These are phyloP conservation scores for Diaporthe citrichinensis DNA, from an alignment of 2,329 filamentous ascomycete genomes.

Conservation along the genomic window DNA sequence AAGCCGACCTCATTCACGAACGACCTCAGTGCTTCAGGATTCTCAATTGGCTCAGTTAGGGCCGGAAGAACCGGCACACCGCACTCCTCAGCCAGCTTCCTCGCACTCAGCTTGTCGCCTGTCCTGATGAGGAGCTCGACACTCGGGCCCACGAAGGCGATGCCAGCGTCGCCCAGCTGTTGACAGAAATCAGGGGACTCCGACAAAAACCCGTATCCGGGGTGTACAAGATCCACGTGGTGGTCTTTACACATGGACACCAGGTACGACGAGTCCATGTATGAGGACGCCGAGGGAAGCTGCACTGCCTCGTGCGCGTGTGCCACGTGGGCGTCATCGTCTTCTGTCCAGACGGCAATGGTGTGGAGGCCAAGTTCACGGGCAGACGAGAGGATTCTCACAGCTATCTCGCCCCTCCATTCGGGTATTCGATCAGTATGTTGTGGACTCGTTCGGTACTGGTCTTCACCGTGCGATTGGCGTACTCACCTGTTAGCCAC, in stretches of 20 bases:
- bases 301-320: slow-evolving; percentile 65
- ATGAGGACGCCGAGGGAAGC: slow-evolving; percentile 56
- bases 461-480: neutral
- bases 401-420: slow-evolving; percentile 70
- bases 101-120: slow-evolving; percentile 37
- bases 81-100: slow-evolving; percentile 23
- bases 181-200: slow-evolving; percentile 33
- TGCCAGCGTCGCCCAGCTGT: slow-evolving; percentile 21
- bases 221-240: slow-evolving; percentile 33
- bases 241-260: slow-evolving; percentile 34
- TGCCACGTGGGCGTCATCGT: slow-evolving; percentile 68
- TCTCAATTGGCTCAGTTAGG: neutral
- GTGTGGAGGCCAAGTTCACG: slow-evolving; percentile 71
- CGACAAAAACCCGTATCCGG: slow-evolving; percentile 37
- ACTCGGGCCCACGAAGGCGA: slow-evolving; percentile 33
- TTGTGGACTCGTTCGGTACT: neutral
- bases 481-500: slow-evolving; percentile 33
- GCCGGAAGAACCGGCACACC: slow-evolving; percentile 33
- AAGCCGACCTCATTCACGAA: slow-evolving; percentile 21
- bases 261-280: slow-evolving; percentile 27
- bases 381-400: slow-evolving; percentile 71
- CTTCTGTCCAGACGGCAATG: slow-evolving; percentile 67
- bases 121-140: slow-evolving; percentile 27
- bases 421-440: slow-evolving; percentile 51
- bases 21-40: neutral